Percentiles rank a stretch among this genome's conserved stretches.
Evolutionary conservation across 1,284 basidiomycete genomes (phyloP).

Genomic region (Sphaerobolus stellatus): DNA sequence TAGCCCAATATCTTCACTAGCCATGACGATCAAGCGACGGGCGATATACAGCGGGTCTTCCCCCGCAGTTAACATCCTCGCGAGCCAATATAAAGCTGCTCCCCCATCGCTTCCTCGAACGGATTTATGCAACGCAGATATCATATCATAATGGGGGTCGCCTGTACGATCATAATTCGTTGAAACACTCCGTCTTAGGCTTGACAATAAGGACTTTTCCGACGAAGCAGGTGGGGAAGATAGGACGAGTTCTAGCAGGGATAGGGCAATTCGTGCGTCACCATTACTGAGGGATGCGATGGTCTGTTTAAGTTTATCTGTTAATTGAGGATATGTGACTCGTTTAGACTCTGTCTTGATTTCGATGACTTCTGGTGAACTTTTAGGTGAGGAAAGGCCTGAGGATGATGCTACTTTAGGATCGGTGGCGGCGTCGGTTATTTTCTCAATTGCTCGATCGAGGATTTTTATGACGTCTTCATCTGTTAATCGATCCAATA

Average conservation of each 20-base stretch:
- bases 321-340: constrained; percentile 45
- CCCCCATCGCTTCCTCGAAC: constrained; percentile 78
- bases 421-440: constrained; percentile 23
- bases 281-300: constrained; percentile 61
- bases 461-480: constrained; percentile 56
- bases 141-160: constrained; percentile 83
- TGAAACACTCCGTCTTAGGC: constrained; percentile 55
- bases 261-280: constrained; percentile 70
- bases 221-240: constrained; percentile 37
- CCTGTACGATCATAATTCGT: constrained; percentile 73
- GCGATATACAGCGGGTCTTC: constrained; percentile 89
- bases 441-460: constrained; percentile 46
- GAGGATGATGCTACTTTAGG: constrained; percentile 17
- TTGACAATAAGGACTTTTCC: constrained; percentile 47
- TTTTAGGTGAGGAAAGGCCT: constrained; percentile 16
- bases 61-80: constrained; percentile 79
- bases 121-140: constrained; percentile 85
- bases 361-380: constrained; percentile 12
- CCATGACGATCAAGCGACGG: constrained; percentile 78
- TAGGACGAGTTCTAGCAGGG: constrained; percentile 63
- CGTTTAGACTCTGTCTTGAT: constrained; percentile 17
- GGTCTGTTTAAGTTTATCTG: constrained; percentile 46
- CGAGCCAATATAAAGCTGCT: constrained; percentile 89
- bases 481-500: constrained; percentile 60
- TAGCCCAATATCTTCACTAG: constrained; percentile 85